Evolutionary conservation across 306 rosid genomes (phyloP), one percentile per base, ranked within the genome.

Genomic region (Cucumis melo): DNA sequence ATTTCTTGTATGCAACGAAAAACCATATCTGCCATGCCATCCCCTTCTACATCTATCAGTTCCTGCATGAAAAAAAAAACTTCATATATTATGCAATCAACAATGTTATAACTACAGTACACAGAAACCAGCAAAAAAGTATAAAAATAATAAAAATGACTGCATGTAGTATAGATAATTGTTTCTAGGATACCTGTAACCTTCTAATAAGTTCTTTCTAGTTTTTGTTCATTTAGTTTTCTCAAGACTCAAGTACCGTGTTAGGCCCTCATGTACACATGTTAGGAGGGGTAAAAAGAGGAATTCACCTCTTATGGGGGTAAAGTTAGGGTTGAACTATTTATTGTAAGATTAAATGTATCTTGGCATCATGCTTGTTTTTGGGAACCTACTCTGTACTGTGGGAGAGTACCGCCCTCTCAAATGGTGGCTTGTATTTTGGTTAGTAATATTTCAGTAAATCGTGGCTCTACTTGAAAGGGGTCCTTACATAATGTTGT

Each of bases 11-110:
- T 95, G 87, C 98, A 95, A 82, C 87, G 96, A 81, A 95, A 95
- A 38, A 95, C 99, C 99, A 95, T 95, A 87, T 95, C 99, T 67
- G 99, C 99, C 93, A 95, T 95, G 83, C 99, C 99, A 87, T 95
- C 99, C 72, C 99, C 99, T 89, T 95, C 99, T 34, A 92, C 98
- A 75, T 95, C 99, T 61, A 95, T 92, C 79, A 95, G 93, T 81
- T 95, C 99, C 99, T 95, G 84, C 61, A 79, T 67, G 80, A 80
- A 66, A 60, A 82, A 48, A 19, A 15, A 71, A 32, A 75, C 20
- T 57, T 5, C 34, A 75, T 73, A 39, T 68, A 24, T 80, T 76
- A 24, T 80, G 71, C 46, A 81, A 38, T 10, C 66, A 79, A 70
- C 36, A 23, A 19, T 54, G 15, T 12, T 77, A 42, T n/a, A 57